These are phyloP conservation scores for Ustilago hordei DNA, from an alignment of 1,284 basidiomycete genomes.

Conservation along the genomic window DNA sequence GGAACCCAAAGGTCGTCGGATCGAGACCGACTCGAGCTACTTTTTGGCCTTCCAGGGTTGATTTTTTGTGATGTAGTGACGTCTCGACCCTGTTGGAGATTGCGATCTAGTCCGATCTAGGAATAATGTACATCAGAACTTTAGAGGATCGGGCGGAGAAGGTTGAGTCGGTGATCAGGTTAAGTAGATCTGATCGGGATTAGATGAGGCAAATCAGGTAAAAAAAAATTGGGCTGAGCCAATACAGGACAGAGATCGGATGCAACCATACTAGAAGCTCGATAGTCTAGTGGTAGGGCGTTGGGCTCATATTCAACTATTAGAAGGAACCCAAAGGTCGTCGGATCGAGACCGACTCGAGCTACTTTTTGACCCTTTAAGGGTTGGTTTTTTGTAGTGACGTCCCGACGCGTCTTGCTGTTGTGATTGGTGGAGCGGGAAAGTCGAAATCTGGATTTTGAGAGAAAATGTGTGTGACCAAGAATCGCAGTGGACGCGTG, in stretches of 20 bases:
- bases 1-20: slow-evolving; percentile 60
- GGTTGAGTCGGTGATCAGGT: too few relatives aligned
- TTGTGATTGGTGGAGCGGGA: neutral
- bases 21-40: slow-evolving; percentile 60
- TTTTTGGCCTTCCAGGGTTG: slow-evolving; percentile 14
- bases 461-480: neutral
- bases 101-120: too few relatives aligned
- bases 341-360: slow-evolving; percentile 61
- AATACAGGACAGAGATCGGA: too few relatives aligned
- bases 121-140: too few relatives aligned
- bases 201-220: too few relatives aligned
- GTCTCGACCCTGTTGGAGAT: too few relatives aligned
- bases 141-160: too few relatives aligned
- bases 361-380: slow-evolving; percentile 38
- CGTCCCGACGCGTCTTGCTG: too few relatives aligned
- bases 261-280: slow-evolving; percentile 18
- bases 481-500: neutral
- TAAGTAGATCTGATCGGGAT: too few relatives aligned
- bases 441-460: neutral
- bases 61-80: neutral
- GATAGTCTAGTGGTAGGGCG: slow-evolving; percentile 53
- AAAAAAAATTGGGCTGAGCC: too few relatives aligned
- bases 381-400: neutral
- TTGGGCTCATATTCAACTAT: slow-evolving; percentile 53
- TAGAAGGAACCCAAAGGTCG: slow-evolving; percentile 54